Percentiles rank a stretch among this genome's conserved stretches.
phyloP scores from a whole-genome alignment of 2,329 filamentous ascomycete genomes.

The Xylariaceae sp. region DNA sequence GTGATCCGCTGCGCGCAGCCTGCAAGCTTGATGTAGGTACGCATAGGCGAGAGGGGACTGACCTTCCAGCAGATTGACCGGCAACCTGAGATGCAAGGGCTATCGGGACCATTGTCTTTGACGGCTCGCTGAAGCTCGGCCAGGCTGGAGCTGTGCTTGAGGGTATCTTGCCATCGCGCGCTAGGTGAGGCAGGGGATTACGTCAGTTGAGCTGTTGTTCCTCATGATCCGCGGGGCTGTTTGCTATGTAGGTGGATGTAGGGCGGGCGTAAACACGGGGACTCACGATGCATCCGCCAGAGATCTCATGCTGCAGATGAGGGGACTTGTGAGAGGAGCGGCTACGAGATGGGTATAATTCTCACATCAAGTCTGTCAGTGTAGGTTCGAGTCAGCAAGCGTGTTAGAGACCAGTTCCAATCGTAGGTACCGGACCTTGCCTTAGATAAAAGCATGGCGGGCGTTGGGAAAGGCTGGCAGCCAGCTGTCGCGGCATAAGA shows the following conservation, averaged over 20 bases:
- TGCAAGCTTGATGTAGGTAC: too few relatives aligned
- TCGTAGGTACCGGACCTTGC: too few relatives aligned
- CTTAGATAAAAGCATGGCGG: too few relatives aligned
- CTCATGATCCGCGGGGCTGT: too few relatives aligned
- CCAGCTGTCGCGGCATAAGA: too few relatives aligned
- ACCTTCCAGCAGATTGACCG: constrained; percentile 94
- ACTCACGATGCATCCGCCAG: constrained; percentile 27
- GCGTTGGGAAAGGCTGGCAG: too few relatives aligned
- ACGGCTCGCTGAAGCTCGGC: constrained; percentile 62
- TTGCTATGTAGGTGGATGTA: too few relatives aligned
- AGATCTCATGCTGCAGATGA: constrained; percentile 25
- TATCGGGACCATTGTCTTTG: constrained; percentile 52
- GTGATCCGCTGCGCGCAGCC: too few relatives aligned
- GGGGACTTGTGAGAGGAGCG: neutral
- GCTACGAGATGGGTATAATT: too few relatives aligned
- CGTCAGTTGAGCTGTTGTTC: constrained; percentile 2
- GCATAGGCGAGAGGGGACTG: constrained; percentile 1
- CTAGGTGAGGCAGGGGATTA: constrained; percentile 33
- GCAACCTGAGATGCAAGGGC: constrained; percentile 66
- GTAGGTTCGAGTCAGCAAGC: too few relatives aligned
- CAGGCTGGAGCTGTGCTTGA: constrained; percentile 52
- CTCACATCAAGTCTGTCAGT: too few relatives aligned
- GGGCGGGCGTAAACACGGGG: neutral
- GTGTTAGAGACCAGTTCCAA: too few relatives aligned
- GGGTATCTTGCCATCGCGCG: constrained; percentile 63